Evolutionary conservation across 1,139 yeast genomes (phyloP).

Genomic region (Candida sanyaensis): DNA sequence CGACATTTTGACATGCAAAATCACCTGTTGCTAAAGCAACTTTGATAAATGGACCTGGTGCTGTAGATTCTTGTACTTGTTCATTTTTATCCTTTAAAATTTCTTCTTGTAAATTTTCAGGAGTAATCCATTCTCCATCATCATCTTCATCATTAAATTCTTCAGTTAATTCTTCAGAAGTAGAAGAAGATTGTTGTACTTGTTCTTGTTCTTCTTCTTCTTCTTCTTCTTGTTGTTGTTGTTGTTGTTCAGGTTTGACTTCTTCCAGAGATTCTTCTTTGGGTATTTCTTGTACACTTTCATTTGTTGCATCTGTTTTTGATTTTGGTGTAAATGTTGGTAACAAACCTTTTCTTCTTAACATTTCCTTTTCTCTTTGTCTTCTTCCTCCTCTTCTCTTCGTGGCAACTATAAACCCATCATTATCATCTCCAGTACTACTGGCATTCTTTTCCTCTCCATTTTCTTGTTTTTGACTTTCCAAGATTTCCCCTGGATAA

Average conservation of each 20-base stretch:
- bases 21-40: constrained; percentile 94
- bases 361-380: constrained; percentile 56
- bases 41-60: constrained; percentile 40
- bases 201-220: constrained; percentile 10
- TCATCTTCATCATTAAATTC: constrained; percentile 64
- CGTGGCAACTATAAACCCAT: constrained; percentile 15
- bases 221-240: constrained; percentile 8
- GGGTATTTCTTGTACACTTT: constrained; percentile 11
- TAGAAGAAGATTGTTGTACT: constrained; percentile 9
- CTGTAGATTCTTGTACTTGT: constrained; percentile 33
- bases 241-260: background rate
- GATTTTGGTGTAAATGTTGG: constrained; percentile 5
- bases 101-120: constrained; percentile 74
- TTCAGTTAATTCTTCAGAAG: constrained; percentile 25
- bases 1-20: constrained; percentile 95
- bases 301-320: constrained; percentile 8
- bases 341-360: constrained; percentile 4
- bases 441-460: constrained; percentile 10
- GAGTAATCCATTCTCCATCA: constrained; percentile 96
- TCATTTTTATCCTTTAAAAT: constrained; percentile 64
- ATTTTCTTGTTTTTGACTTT: constrained; percentile 12
- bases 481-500: constrained; percentile 62
- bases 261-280: constrained; percentile 1
- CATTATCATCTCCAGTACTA: constrained; percentile 10
- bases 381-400: constrained; percentile 66